Base-by-base conservation (phyloP, 768 basidiomycete species). In the Megacollybia marginata region DNA sequence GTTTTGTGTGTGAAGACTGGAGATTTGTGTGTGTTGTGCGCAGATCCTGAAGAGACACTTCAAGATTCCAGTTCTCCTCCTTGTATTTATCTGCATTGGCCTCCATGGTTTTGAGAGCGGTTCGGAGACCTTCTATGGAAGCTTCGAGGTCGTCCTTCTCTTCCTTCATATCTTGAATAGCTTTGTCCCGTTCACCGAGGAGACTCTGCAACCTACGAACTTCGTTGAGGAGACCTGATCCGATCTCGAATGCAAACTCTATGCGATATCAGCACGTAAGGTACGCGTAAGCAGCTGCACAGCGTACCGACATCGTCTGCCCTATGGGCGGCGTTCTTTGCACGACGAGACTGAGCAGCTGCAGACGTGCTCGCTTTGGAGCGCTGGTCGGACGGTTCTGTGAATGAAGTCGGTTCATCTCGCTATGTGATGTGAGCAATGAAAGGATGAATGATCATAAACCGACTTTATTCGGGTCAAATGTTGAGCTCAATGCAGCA, bases 231-330 rank as follows among this genome's bases (percentile, higher is more conserved):
- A 97, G 72, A 11, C 88, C 88, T 55, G 90, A 93, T 7, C 95
- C 94, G 50, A 98, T 98, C 71, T 98, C 95, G 58, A 96, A 94
- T 36, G 95, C 95, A 58, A 98, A 97, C 72, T 96, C 95, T 88
- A 69, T 62, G 60, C 57, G 55, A 48, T 52, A 38, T 59, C 58
- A 61, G 54, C 45, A 42, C 46, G 20, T 43, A 46, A 43, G 53
- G 48, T n/a, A 8, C 13, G 45, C 53, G 58, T 54, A 52, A 45
- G 54, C 23, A 28, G 49, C 51, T 31, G 42, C 35, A 38, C 54
- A 44, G 78, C 87, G 62, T 58, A 88, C 89, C 88, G 56, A 91
- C 88, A 61, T 93, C 89, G 62, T 92, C 85, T 43, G 88, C 85
- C 55, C 92, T 78, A 68, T 92, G 90, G 50, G 87, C 88, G 28